These are phyloP conservation scores for Lepidium africanum DNA, from an alignment of 345 rosid species.

Conservation along the genomic window DNA sequence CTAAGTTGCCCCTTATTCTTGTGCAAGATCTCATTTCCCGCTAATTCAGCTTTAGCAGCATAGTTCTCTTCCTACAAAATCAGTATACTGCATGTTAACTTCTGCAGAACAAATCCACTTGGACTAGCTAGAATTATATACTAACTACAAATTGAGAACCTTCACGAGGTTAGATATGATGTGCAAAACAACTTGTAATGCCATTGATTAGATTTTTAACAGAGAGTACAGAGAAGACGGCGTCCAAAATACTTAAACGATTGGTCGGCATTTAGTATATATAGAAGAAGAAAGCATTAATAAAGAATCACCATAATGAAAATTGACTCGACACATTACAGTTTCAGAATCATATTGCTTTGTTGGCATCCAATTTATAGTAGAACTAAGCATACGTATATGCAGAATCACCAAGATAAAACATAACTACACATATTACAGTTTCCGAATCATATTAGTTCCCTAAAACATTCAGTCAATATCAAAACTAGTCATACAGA, in stretches of 20 bases:
- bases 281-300: background rate
- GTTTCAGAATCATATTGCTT: background rate
- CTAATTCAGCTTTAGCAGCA: slow-evolving; percentile 31
- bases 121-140: too few relatives aligned
- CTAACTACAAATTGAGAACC: background rate
- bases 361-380: background rate
- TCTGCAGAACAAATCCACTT: background rate
- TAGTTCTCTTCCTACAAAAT: slow-evolving; percentile 36
- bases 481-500: background rate
- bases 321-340: background rate
- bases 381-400: background rate
- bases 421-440: background rate
- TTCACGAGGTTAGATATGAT: background rate
- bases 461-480: background rate
- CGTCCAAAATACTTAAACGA: background rate
- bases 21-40: slow-evolving; percentile 35
- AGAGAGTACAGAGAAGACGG: background rate
- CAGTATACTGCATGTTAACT: background rate
- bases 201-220: background rate
- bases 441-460: background rate
- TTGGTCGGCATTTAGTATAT: background rate
- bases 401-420: background rate
- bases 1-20: slow-evolving; percentile 38
- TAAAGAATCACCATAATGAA: background rate
- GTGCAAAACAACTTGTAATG: background rate